Evolutionary conservation across 805 yeast genomes (phyloP).

Genomic region (Zygotorulaspora chibaensis): DNA sequence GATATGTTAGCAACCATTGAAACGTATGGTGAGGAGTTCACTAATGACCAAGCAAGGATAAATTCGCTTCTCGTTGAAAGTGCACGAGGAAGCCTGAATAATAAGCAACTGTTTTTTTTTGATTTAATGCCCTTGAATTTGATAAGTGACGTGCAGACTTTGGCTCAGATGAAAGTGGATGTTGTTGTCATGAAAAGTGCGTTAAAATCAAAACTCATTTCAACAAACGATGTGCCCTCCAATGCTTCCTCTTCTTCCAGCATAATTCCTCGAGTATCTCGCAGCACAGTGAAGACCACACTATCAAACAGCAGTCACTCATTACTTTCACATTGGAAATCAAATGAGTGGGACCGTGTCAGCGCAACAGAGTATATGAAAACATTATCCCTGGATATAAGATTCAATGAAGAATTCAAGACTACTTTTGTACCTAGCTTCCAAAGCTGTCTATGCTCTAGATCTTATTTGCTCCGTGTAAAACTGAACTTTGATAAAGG

Average conservation of each 20-base stretch:
- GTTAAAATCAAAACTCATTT: not conserved
- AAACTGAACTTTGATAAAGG: conserved; percentile 31
- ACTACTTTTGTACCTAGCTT: conserved; percentile 45
- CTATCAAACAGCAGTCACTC: not conserved
- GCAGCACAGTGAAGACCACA: not conserved
- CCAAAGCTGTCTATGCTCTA: conserved; percentile 45
- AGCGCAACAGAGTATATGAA: conserved; percentile 1
- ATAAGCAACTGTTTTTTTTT: conserved; percentile 6
- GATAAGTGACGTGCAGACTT: not conserved
- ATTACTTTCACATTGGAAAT: not conserved
- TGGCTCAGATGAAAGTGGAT: conserved; percentile 3
- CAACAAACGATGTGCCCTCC: not conserved
- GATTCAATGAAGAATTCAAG: conserved; percentile 30
- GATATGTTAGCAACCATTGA: conserved; percentile 1
- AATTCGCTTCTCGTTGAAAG: conserved; percentile 9
- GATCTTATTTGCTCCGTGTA: conserved; percentile 44
- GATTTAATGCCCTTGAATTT: conserved; percentile 7
- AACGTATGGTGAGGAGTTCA: conserved; percentile 3
- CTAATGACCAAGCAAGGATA: conserved; percentile 3
- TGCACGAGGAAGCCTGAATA: not conserved
- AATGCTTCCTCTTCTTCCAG: not conserved
- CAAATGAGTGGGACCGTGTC: conserved; percentile 3
- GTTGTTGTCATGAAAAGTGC: not conserved
- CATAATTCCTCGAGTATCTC: not conserved
- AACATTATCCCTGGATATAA: conserved; percentile 12